phyloP scores from a whole-genome alignment of 768 basidiomycete genomes.

The Tylopilus felleus region DNA sequence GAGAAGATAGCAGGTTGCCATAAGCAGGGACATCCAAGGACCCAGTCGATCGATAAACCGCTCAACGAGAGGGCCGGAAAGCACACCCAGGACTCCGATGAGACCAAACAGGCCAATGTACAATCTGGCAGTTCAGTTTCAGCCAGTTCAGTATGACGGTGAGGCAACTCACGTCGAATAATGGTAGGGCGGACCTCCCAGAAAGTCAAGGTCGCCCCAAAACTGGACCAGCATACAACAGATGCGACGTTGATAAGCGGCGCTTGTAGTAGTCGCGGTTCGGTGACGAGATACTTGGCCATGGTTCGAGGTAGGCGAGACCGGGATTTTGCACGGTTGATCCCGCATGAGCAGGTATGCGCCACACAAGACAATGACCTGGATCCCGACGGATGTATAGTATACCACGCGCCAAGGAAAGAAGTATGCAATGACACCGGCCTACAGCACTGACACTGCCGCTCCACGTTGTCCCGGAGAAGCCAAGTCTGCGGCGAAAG shows the following conservation, averaged over 20 bases:
- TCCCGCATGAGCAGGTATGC: constrained; percentile 38
- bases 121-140: constrained; percentile 5
- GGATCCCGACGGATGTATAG: constrained; percentile 38
- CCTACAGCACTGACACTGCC: constrained; percentile 30
- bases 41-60: constrained; percentile 28
- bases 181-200: constrained; percentile 36
- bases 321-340: constrained; percentile 36
- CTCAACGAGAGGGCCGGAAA: constrained; percentile 21
- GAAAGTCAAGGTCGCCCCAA: constrained; percentile 43
- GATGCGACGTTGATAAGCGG: constrained; percentile 22
- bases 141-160: background rate
- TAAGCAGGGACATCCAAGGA: constrained; percentile 40
- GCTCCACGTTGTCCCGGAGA: constrained; percentile 19
- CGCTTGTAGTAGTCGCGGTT: constrained; percentile 40
- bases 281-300: constrained; percentile 37
- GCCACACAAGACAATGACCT: constrained; percentile 26
- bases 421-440: constrained; percentile 36
- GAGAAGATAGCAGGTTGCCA: constrained; percentile 29
- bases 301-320: constrained; percentile 39
- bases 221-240: constrained; percentile 29
- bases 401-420: constrained; percentile 40
- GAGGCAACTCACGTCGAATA: constrained; percentile 29
- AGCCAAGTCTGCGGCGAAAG: constrained; percentile 45
- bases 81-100: constrained; percentile 38
- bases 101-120: constrained; percentile 48